Evolutionary conservation across 176 grass and related monocot genomes (phyloP).

Genomic region (Calamus simplicifolius): DNA sequence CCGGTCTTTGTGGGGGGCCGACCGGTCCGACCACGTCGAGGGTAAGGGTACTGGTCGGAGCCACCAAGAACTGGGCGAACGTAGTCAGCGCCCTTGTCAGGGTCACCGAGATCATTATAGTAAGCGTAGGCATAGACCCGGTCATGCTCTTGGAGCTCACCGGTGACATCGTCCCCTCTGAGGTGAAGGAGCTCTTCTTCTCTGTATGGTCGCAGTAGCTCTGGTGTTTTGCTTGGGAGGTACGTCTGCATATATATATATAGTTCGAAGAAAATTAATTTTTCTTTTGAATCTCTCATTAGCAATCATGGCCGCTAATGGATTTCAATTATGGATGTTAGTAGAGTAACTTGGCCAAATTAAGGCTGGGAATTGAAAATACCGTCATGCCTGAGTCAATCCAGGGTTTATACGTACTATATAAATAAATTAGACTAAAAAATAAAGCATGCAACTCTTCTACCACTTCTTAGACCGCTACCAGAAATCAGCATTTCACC

Average conservation of each 20-base stretch:
- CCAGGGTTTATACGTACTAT: too few species aligned
- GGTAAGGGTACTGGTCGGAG: slow-evolving; percentile 55
- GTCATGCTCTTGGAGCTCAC: slow-evolving; percentile 53
- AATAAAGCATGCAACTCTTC: too few species aligned
- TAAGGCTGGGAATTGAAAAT: too few species aligned
- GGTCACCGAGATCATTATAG: slow-evolving; percentile 76
- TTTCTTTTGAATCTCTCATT: too few species aligned
- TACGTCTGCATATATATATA: slow-evolving; percentile 80
- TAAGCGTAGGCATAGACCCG: slow-evolving; percentile 60
- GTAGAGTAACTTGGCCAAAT: too few species aligned
- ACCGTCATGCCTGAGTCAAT: too few species aligned
- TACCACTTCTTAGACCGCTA: too few species aligned
- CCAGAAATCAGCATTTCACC: too few species aligned
- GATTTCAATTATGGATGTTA: too few species aligned
- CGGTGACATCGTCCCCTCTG: slow-evolving; percentile 30
- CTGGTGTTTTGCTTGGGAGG: slow-evolving; percentile 66
- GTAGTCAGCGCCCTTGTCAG: slow-evolving; percentile 30
- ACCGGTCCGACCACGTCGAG: slow-evolving; percentile 68
- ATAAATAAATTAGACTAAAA: too few species aligned
- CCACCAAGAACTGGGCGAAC: slow-evolving; percentile 59
- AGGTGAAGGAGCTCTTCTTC: slow-evolving; percentile 57
- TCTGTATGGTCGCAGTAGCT: slow-evolving; percentile 36
- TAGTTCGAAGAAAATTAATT: slow-evolving; percentile 7
- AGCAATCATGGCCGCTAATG: too few species aligned
- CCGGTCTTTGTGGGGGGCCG: slow-evolving; percentile 27